These are phyloP conservation scores for Solanum tarijense DNA, from an alignment of 257 asterid species.

Conservation along the genomic window DNA sequence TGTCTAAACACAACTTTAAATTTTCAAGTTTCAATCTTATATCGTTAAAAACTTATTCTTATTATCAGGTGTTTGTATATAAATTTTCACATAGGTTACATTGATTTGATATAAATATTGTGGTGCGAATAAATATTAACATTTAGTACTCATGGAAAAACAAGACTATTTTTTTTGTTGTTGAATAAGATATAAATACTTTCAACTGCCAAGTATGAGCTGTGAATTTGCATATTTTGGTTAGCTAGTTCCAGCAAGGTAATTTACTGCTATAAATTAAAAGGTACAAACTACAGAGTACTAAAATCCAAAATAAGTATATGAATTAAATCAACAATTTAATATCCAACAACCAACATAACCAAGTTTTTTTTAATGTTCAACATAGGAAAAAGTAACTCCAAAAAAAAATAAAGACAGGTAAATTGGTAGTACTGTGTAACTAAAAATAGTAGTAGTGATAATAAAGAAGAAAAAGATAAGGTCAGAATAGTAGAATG, in stretches of 20 bases:
- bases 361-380: not conserved
- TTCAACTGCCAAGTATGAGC: not conserved
- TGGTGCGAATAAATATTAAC: not conserved
- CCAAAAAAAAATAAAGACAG: not conserved
- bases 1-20: not conserved
- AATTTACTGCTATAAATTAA: not conserved
- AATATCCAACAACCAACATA: not conserved
- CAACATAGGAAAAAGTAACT: not conserved
- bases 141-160: not conserved
- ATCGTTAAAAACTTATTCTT: not conserved
- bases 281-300: not conserved
- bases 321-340: not conserved
- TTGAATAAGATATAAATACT: not conserved
- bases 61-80: not conserved
- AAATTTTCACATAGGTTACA: not conserved
- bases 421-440: not conserved
- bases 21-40: not conserved
- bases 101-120: not conserved
- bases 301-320: not conserved
- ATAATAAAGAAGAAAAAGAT: not conserved
- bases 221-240: not conserved
- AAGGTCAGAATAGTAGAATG: not conserved
- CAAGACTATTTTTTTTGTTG: not conserved
- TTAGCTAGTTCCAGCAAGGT: not conserved
- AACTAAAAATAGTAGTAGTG: not conserved